Evolutionary conservation across 306 rosid genomes (phyloP).

Genomic region (Quercus agrifolia): DNA sequence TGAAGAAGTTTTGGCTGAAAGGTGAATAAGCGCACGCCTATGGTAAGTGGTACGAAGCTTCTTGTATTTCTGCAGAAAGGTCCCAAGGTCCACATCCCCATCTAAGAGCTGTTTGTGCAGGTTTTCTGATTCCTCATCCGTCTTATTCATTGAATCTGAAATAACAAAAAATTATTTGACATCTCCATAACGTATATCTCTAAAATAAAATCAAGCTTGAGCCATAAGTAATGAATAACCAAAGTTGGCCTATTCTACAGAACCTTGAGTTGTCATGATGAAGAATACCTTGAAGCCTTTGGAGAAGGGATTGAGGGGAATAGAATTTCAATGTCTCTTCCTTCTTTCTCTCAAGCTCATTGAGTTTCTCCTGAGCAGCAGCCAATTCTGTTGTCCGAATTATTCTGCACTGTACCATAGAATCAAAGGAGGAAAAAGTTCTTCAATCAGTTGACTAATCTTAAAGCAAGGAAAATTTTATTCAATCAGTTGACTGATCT

Average conservation of each 20-base stretch:
- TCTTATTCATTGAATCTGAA: constrained; percentile 72
- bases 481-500: constrained; percentile 11
- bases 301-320: constrained; percentile 75
- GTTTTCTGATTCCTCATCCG: constrained; percentile 80
- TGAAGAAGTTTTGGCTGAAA: constrained; percentile 71
- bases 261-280: constrained; percentile 11
- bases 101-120: constrained; percentile 68
- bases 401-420: constrained; percentile 70
- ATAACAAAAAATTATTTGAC: background rate
- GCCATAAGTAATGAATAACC: background rate
- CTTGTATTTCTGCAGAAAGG: constrained; percentile 78
- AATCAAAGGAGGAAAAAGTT: constrained; percentile 4
- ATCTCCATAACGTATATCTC: background rate
- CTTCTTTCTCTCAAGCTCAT: constrained; percentile 82
- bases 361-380: constrained; percentile 84
- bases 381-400: constrained; percentile 91
- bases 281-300: constrained; percentile 73
- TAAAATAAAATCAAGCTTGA: background rate
- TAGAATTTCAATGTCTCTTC: constrained; percentile 63
- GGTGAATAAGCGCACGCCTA: constrained; percentile 67
- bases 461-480: background rate
- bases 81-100: constrained; percentile 54
- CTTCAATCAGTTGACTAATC: constrained; percentile 10
- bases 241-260: background rate
- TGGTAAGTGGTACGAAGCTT: constrained; percentile 71